Conservation (phyloP, 257 asterid species). For the Nicotiana benthamiana region DNA sequence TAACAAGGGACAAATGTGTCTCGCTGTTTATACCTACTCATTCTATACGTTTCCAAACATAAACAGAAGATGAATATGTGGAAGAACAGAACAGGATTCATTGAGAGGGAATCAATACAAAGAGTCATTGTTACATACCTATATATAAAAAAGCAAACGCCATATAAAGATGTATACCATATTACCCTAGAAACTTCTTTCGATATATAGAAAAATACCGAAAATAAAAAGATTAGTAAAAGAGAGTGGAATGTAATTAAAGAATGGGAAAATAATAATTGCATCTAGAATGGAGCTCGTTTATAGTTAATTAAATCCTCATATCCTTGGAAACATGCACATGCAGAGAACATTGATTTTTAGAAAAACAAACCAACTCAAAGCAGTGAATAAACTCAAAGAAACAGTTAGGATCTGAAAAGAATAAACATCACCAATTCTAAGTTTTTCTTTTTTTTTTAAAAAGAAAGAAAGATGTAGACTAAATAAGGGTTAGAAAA, state of each 20-base stretch:
- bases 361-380: not conserved
- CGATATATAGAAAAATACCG: not conserved
- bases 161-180: not conserved
- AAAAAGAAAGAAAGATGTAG: not conserved
- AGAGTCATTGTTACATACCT: not conserved
- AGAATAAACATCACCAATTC: constrained; percentile 13
- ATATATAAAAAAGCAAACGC: not conserved
- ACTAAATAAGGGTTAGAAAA: not conserved
- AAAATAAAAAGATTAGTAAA: not conserved
- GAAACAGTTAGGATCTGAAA: constrained; percentile 28
- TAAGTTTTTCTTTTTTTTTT: not conserved
- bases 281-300: constrained; percentile 23
- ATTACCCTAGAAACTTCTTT: no score
- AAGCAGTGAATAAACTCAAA: not conserved
- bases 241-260: constrained; percentile 20
- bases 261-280: constrained; percentile 18
- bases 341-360: constrained; percentile 20
- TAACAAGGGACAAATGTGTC: not conserved
- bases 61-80: not conserved
- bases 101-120: not conserved
- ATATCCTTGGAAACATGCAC: constrained; percentile 60
- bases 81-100: not conserved
- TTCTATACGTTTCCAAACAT: not conserved
- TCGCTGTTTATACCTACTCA: not conserved
- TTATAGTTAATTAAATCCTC: constrained; percentile 18